phyloP scores from a whole-genome alignment of 1,139 yeast genomes.

The Pichia sp. region DNA sequence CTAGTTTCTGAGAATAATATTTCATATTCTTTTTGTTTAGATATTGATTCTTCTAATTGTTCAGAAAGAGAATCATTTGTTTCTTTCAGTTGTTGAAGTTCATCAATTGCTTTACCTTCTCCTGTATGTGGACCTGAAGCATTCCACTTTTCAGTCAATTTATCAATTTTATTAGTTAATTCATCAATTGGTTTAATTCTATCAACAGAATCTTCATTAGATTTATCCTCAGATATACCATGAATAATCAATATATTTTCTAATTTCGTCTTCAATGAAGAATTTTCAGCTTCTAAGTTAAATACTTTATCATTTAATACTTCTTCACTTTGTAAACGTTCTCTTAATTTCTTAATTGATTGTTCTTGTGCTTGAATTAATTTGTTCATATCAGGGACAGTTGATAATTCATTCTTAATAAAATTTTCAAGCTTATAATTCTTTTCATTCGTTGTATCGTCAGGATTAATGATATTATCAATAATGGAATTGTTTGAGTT shows the following conservation, averaged over 20 bases:
- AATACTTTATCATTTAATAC: slow-evolving; percentile 41
- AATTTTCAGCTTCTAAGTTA: slow-evolving; percentile 43
- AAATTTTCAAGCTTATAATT: slow-evolving; percentile 29
- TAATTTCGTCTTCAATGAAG: slow-evolving; percentile 41
- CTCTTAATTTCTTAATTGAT: slow-evolving; percentile 38
- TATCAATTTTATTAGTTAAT: slow-evolving; percentile 11
- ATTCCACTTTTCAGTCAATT: slow-evolving; percentile 8
- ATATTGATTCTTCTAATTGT: slow-evolving; percentile 17
- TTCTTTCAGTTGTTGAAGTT: slow-evolving; percentile 31
- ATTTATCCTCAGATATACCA: slow-evolving; percentile 6
- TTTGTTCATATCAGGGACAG: slow-evolving; percentile 48
- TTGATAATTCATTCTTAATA: slow-evolving; percentile 50
- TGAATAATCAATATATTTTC: slow-evolving; percentile 37
- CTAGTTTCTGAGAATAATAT: slow-evolving; percentile 65
- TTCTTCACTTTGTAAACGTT: slow-evolving; percentile 42
- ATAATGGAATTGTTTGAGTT: neutral
- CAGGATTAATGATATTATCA: neutral
- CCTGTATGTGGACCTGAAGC: slow-evolving; percentile 7
- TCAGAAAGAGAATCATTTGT: slow-evolving; percentile 19
- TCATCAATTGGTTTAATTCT: neutral
- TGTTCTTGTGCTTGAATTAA: slow-evolving; percentile 51
- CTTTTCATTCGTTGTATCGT: slow-evolving; percentile 3
- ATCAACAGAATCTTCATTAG: neutral
- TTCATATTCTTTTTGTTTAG: slow-evolving; percentile 33
- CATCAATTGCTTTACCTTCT: neutral